phyloP scores from a whole-genome alignment of 768 basidiomycete species.

The Trametes punicea region DNA sequence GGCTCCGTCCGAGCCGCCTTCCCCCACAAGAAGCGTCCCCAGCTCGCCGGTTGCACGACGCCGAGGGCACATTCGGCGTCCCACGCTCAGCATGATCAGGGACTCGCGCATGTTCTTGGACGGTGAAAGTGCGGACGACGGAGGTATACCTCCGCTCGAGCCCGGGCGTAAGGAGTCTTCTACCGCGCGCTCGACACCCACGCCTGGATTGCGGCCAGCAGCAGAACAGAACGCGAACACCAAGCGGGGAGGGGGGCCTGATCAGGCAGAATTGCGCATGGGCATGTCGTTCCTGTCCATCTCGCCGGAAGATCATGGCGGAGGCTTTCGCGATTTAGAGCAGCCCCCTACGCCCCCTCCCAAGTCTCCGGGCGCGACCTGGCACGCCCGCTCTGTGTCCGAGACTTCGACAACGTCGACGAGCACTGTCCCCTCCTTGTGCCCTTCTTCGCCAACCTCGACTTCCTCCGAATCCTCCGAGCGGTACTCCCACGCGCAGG shows the following conservation, averaged over 20 bases:
- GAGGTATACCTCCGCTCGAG: not conserved
- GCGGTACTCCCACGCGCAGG: not conserved
- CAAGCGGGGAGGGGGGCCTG: not conserved
- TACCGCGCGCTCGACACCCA: slow-evolving; percentile 3
- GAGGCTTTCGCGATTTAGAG: not conserved
- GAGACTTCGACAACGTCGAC: slow-evolving; percentile 6
- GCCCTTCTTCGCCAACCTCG: slow-evolving; percentile 12
- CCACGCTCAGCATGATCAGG: slow-evolving; percentile 25
- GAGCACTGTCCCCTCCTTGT: slow-evolving; percentile 12
- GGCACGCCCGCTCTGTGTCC: slow-evolving; percentile 11
- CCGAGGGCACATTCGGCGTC: slow-evolving; percentile 16
- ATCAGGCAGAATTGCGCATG: not conserved
- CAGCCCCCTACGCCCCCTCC: slow-evolving; percentile 14
- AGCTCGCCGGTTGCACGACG: slow-evolving; percentile 16
- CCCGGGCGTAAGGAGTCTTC: slow-evolving; percentile 9
- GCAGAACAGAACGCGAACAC: not conserved
- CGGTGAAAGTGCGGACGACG: slow-evolving; percentile 15
- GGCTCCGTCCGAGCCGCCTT: not conserved
- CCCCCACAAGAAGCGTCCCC: slow-evolving; percentile 5
- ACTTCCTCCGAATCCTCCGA: slow-evolving; percentile 13
- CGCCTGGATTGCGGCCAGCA: not conserved
- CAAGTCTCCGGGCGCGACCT: slow-evolving; percentile 2
- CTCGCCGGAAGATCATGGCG: slow-evolving; percentile 1
- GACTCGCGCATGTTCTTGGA: slow-evolving; percentile 23
- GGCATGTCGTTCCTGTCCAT: slow-evolving; percentile 11